phyloP scores from a whole-genome alignment of 495 filamentous ascomycete species.

The Trichoderma parareesei region DNA sequence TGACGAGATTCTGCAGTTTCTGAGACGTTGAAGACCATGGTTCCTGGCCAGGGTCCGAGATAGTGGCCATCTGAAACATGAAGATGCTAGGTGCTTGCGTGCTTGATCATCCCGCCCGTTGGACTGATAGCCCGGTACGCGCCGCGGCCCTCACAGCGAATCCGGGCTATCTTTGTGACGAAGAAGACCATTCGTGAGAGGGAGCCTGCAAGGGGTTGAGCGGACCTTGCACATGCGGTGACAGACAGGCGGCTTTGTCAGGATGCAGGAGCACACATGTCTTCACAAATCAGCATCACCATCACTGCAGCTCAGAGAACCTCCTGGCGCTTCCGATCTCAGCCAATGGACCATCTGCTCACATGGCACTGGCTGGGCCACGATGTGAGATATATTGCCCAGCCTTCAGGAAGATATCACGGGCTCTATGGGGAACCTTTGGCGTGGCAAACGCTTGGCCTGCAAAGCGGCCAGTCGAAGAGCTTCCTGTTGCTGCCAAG shows the following conservation, averaged over 20 bases:
- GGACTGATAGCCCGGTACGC: conserved; percentile 6
- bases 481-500: not conserved
- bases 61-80: conserved; percentile 8
- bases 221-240: not conserved
- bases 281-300: not conserved
- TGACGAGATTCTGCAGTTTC: not conserved
- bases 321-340: not conserved
- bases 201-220: not conserved
- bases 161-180: not conserved
- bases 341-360: not conserved
- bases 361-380: not conserved
- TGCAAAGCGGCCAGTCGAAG: not conserved
- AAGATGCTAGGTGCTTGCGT: conserved; percentile 3
- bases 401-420: not conserved
- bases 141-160: not conserved
- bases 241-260: not conserved
- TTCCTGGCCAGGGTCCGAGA: not conserved
- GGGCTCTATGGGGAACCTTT: not conserved
- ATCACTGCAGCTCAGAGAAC: not conserved
- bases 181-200: not conserved
- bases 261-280: not conserved
- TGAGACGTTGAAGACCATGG: not conserved
- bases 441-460: not conserved
- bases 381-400: not conserved
- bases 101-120: conserved; percentile 8